Evolutionary conservation across 148 eudicot species (phyloP), one percentile per base, ranked within the genome.

Genomic region (Hydrangea macrophylla): DNA sequence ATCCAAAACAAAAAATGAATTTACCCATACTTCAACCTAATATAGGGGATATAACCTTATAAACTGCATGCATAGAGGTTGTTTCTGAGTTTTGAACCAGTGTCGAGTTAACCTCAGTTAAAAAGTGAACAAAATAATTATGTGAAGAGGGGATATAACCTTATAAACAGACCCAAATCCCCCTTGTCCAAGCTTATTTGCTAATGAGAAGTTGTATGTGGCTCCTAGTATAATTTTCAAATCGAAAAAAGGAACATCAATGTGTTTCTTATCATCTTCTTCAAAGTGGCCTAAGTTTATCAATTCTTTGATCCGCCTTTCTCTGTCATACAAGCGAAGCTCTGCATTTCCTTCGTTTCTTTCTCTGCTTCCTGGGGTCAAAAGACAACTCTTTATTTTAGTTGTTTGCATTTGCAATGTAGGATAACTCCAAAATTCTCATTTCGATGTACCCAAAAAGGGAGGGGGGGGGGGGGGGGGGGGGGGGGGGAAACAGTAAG

Each of bases 141-240:
- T n/a, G n/a, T n/a, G n/a, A n/a, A 36, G 27, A 42, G 8, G 39
- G 40, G n/a, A 26, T 13, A 10, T 58, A 7, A 68, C 72, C 72
- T 68, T 68, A 25, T 68, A 68, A 22, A 68, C 72, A 27, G 72
- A 55, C 15, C 72, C 72, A 30, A 57, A 68, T 18, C 72, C 72
- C 25, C 72, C 72, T 68, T 56, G 40, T 28, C 72, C 72, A 17
- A 68, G 64, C 39, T 57, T 68, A 28, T 68, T 57, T 57, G 31
- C 63, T 0, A 39, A 20, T 17, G 72, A 68, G 12, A 68, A 68
- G 55, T 57, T 55, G 22, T 30, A 39, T 7, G 72, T 68, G 1
- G 72, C 72, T 15, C 26, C 64, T 39, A 68, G n/a, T 68, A 68
- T 58, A 27, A 55, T 27, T 18, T 68, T 40, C 9, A 68, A 68